Evolutionary conservation across 208 protist genomes (phyloP).

Genomic region (Acanthamoeba sp.): DNA sequence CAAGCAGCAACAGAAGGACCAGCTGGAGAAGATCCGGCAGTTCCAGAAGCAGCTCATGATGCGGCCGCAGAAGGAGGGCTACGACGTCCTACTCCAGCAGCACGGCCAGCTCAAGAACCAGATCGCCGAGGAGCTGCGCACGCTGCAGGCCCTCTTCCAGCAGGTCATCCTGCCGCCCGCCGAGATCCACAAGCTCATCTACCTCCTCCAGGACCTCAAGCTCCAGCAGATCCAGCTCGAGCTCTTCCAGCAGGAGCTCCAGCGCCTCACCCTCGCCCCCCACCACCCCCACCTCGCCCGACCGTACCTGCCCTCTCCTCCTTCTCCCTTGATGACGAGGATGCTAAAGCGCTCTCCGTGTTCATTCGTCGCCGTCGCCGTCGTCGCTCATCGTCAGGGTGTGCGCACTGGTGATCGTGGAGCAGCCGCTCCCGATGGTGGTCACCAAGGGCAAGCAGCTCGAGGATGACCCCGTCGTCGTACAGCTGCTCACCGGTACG

Average conservation of each 20-base stretch:
- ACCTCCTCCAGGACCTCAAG: constrained; percentile 79
- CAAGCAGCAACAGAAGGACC: constrained; percentile 80
- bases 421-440: constrained; percentile 83
- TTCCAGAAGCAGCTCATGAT: constrained; percentile 82
- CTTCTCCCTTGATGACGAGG: no score
- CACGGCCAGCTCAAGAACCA: constrained; percentile 78
- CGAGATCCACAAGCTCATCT: constrained; percentile 79
- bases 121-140: constrained; percentile 77
- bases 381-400: constrained; percentile 2
- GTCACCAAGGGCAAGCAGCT: constrained; percentile 83
- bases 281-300: constrained; percentile 63
- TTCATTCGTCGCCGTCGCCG: not conserved
- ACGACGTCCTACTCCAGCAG: constrained; percentile 79
- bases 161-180: constrained; percentile 78
- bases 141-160: constrained; percentile 78
- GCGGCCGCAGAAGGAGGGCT: constrained; percentile 79
- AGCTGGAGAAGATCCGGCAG: constrained; percentile 81
- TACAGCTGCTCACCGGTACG: constrained; percentile 80
- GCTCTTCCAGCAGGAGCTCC: constrained; percentile 80
- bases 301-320: not conserved
- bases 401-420: constrained; percentile 79
- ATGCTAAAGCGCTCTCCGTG: no score
- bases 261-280: constrained; percentile 73
- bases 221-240: constrained; percentile 83
- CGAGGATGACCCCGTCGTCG: constrained; percentile 82